These are phyloP conservation scores for Neofusicoccum ribis DNA, from an alignment of 2,329 filamentous ascomycete genomes.

Conservation along the genomic window DNA sequence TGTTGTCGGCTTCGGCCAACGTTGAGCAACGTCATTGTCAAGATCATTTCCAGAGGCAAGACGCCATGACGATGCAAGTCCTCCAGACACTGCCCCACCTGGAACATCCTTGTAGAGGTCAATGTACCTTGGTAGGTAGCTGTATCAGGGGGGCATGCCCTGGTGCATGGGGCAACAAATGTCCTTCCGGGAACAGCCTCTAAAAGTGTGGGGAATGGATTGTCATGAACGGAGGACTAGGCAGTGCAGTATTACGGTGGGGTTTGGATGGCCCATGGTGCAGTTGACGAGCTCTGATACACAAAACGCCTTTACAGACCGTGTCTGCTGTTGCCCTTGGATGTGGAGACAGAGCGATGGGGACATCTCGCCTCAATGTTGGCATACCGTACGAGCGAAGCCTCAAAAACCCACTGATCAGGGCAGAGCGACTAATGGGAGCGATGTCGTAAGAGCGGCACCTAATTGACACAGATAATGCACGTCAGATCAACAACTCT, in stretches of 20 bases:
- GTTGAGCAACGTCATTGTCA: no score
- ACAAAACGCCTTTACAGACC: neutral
- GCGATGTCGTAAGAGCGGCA: neutral
- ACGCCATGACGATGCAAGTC: no score
- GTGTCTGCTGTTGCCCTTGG: neutral
- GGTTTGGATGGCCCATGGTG: neutral
- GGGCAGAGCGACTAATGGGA: neutral
- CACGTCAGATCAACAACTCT: neutral
- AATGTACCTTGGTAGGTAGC: no score
- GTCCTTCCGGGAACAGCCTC: no score
- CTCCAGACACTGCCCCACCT: no score
- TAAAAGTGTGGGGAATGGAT: no score
- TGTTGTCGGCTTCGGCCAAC: neutral
- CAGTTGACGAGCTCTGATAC: neutral
- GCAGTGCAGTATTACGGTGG: neutral
- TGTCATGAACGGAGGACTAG: no score
- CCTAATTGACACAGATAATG: slow-evolving; percentile 6
- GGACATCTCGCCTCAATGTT: neutral
- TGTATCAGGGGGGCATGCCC: no score
- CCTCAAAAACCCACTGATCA: neutral
- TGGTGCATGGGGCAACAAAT: no score
- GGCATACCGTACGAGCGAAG: neutral
- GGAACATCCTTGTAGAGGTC: no score
- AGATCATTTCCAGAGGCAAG: no score
- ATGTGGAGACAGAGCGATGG: neutral